Percentiles rank a stretch among this genome's conserved stretches.
Conservation (phyloP, 1,284 basidiomycete genomes). For the Exobasidium rhododendri region DNA sequence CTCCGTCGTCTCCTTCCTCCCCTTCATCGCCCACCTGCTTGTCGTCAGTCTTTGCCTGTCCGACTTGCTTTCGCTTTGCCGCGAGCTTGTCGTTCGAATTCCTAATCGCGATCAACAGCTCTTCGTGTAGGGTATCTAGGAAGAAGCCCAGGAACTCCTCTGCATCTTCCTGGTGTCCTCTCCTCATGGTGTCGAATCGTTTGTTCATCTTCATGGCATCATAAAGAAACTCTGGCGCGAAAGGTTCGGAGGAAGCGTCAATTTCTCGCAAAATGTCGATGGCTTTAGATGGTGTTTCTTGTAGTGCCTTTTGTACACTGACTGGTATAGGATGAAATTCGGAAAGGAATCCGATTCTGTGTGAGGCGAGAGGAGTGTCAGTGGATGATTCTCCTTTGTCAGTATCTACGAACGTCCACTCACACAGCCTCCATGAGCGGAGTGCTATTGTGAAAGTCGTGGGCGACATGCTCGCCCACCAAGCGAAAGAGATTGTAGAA, state of each 20-base stretch:
- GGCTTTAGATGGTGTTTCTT: not conserved
- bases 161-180: conserved; percentile 94
- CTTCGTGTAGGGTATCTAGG: conserved; percentile 90
- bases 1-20: not conserved
- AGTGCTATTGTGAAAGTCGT: conserved; percentile 61
- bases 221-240: conserved; percentile 85
- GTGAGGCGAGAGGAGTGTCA: conserved; percentile 75
- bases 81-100: conserved; percentile 17
- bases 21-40: not conserved
- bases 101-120: conserved; percentile 69
- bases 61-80: not conserved
- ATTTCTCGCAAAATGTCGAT: conserved; percentile 1
- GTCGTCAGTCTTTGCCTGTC: not conserved
- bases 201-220: conserved; percentile 94
- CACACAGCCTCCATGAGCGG: conserved; percentile 81
- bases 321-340: conserved; percentile 63
- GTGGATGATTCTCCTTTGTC: too few species aligned
- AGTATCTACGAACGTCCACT: too few species aligned
- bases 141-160: conserved; percentile 99
- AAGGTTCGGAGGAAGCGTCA: conserved; percentile 59
- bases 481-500: conserved; percentile 77
- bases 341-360: conserved; percentile 73
- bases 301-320: not conserved
- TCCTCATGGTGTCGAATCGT: conserved; percentile 87
- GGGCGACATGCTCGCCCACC: conserved; percentile 62